These are phyloP conservation scores for Colletotrichum neosansevieriae DNA, from an alignment of 2,329 filamentous ascomycete species.

Conservation along the genomic window DNA sequence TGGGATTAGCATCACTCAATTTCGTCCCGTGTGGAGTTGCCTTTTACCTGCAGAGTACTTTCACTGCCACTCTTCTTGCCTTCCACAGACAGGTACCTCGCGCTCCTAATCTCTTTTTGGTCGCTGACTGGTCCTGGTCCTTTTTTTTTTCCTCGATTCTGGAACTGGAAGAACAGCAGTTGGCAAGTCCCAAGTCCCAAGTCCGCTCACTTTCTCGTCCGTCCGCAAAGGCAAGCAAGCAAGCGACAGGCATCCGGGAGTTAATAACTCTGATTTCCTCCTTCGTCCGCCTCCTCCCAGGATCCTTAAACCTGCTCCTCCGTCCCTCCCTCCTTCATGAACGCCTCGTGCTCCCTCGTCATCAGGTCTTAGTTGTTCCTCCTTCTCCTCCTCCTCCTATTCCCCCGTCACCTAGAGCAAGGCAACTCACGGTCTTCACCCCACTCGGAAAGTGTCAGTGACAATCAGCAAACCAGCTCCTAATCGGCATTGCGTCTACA, in stretches of 20 bases:
- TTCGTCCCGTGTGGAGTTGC: slow-evolving; percentile 31
- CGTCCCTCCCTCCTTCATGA: slow-evolving; percentile 4
- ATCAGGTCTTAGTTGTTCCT: not conserved
- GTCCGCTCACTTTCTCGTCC: not conserved
- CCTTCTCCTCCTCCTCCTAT: no score
- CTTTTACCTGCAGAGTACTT: not conserved
- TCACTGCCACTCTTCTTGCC: not conserved
- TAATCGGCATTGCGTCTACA: not conserved
- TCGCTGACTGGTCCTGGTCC: slow-evolving; percentile 1
- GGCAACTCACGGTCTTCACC: not conserved
- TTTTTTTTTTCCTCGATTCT: not conserved
- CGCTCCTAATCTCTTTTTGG: not conserved
- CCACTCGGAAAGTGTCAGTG: not conserved
- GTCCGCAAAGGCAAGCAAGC: not conserved
- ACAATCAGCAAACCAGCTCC: not conserved
- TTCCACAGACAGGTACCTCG: not conserved
- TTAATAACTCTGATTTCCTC: slow-evolving; percentile 16
- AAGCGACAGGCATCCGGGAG: slow-evolving; percentile 26
- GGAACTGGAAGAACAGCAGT: no score
- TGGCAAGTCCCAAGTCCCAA: slow-evolving; percentile 1
- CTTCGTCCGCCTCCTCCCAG: not conserved
- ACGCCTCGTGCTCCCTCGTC: not conserved
- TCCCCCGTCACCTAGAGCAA: not conserved
- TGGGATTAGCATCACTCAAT: slow-evolving; percentile 32
- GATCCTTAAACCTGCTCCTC: slow-evolving; percentile 17